phyloP scores from a whole-genome alignment of 176 grass and related monocot genomes.

The barley (Hordeum vulgare) region MorexV3_pseudomolecules_assembly NC_058521.1:535224784-535225283 shows the following conservation, averaged over 20 bases:
- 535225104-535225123: too few species aligned
- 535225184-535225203: too few species aligned
- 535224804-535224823: not conserved
- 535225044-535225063: not conserved
- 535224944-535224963: not conserved
- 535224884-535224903: not conserved
- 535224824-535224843: not conserved
- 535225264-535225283: too few species aligned
- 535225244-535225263: too few species aligned
- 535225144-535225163: too few species aligned
- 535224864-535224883: not conserved
- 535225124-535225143: too few species aligned
- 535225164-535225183: too few species aligned
- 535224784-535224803: constrained; percentile 1
- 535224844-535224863: not conserved
- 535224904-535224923: not conserved
- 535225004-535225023: not conserved
- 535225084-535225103: not conserved
- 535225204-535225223: too few species aligned
- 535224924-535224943: not conserved
- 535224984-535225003: not conserved
- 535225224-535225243: too few species aligned
- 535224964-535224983: not conserved
- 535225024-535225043: not conserved
- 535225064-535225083: not conserved